phyloP scores from a whole-genome alignment of 148 eudicot species.

The Talinum fruticosum region DNA sequence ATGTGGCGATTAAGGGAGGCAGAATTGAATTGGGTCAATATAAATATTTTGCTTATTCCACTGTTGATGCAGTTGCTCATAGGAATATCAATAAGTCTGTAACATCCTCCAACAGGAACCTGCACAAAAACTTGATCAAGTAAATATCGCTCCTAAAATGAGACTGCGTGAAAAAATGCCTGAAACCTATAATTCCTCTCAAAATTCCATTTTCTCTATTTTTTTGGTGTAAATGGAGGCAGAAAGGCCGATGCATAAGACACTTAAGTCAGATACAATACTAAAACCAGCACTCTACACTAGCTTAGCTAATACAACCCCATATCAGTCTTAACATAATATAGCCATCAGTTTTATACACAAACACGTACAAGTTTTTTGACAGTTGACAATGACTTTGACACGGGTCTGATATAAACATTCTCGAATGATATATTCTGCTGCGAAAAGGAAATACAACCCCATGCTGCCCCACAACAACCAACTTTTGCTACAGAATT shows the following conservation, averaged over 20 bases:
- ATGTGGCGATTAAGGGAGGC: slow-evolving; percentile 94
- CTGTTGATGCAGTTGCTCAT: slow-evolving; percentile 99
- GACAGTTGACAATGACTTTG: neutral
- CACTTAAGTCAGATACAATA: no score
- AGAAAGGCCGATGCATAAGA: no score
- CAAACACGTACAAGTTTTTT: neutral
- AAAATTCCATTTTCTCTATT: no score
- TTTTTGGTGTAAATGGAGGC: no score
- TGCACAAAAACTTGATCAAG: slow-evolving; percentile 31
- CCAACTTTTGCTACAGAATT: neutral
- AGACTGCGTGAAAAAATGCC: no score
- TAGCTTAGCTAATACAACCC: neutral
- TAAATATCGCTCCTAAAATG: neutral
- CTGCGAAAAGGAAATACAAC: neutral
- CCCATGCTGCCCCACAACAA: neutral
- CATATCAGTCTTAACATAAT: neutral
- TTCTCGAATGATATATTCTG: no score
- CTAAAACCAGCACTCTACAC: no score
- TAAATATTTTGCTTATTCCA: slow-evolving; percentile 79
- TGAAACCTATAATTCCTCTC: no score
- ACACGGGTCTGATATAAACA: neutral
- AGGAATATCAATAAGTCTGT: slow-evolving; percentile 89
- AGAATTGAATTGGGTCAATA: slow-evolving; percentile 90
- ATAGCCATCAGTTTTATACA: neutral
- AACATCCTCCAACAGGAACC: slow-evolving; percentile 98